These are phyloP conservation scores for Colletotrichum sp. DNA, from an alignment of 2,329 filamentous ascomycete genomes.

Conservation along the genomic window DNA sequence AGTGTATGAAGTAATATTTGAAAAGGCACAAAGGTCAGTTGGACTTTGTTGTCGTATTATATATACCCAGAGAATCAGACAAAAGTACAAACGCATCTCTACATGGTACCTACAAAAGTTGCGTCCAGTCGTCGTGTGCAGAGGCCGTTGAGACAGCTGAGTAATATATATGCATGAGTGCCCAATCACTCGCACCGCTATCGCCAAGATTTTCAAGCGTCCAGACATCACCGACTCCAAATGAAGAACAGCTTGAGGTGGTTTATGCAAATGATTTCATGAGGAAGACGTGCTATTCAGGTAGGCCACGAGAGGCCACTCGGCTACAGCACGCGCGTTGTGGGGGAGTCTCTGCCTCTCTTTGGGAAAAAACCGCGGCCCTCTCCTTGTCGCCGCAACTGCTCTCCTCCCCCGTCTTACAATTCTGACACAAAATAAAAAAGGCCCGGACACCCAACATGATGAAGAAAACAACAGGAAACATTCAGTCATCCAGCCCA, in stretches of 20 bases:
- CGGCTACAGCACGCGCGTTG: background rate
- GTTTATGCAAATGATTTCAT: conserved; percentile 16
- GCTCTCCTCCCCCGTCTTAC: background rate
- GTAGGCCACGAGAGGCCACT: background rate
- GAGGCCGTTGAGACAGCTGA: background rate
- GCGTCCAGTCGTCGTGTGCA: background rate
- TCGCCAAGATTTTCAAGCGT: background rate
- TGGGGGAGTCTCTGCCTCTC: background rate
- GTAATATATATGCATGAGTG: background rate
- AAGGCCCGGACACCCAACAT: conserved; percentile 19
- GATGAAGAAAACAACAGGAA: conserved; percentile 25
- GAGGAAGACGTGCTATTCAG: conserved; percentile 5
- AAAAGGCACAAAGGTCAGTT: background rate
- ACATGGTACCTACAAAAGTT: background rate
- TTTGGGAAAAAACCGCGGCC: background rate
- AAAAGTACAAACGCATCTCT: background rate
- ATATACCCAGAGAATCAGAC: background rate
- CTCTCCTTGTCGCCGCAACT: background rate
- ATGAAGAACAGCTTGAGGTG: background rate
- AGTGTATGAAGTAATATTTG: background rate
- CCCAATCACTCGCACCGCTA: background rate
- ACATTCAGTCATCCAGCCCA: conserved; percentile 24
- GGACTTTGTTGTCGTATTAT: background rate
- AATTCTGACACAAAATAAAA: background rate
- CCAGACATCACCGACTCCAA: background rate